Evolutionary conservation across 805 yeast genomes (phyloP).

Genomic region (Monosporozyma unispora): DNA sequence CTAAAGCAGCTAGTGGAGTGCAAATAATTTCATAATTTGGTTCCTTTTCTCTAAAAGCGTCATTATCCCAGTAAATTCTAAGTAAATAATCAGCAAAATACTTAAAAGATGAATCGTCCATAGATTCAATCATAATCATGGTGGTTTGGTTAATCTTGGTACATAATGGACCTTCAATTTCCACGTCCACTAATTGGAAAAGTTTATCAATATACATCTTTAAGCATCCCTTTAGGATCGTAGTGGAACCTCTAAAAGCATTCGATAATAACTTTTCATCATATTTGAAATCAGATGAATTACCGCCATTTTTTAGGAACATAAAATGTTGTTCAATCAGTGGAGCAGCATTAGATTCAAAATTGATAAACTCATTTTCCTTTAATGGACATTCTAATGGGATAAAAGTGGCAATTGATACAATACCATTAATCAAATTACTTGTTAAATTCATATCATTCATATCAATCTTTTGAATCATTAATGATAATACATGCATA

Average conservation of each 20-base stretch:
- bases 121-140: constrained; percentile 45
- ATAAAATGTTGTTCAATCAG: constrained; percentile 60
- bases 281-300: constrained; percentile 42
- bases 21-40: constrained; percentile 62
- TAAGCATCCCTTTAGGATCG: constrained; percentile 55
- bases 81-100: constrained; percentile 34
- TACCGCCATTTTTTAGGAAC: constrained; percentile 32
- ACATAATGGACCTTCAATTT: constrained; percentile 31
- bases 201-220: constrained; percentile 50
- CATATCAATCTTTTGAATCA: constrained; percentile 76
- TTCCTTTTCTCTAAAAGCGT: constrained; percentile 48
- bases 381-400: constrained; percentile 56
- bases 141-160: constrained; percentile 39
- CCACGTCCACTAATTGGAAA: constrained; percentile 53
- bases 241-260: constrained; percentile 66
- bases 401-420: constrained; percentile 58
- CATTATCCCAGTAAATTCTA: constrained; percentile 35
- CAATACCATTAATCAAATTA: constrained; percentile 61
- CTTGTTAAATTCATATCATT: constrained; percentile 78
- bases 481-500: constrained; percentile 58
- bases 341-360: constrained; percentile 37
- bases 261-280: constrained; percentile 39
- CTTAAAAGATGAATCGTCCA: constrained; percentile 47
- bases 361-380: constrained; percentile 34
- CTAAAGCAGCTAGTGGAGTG: constrained; percentile 61